These are phyloP conservation scores for Benincasa hispida DNA, from an alignment of 306 rosid genomes.

Conservation along the genomic window DNA sequence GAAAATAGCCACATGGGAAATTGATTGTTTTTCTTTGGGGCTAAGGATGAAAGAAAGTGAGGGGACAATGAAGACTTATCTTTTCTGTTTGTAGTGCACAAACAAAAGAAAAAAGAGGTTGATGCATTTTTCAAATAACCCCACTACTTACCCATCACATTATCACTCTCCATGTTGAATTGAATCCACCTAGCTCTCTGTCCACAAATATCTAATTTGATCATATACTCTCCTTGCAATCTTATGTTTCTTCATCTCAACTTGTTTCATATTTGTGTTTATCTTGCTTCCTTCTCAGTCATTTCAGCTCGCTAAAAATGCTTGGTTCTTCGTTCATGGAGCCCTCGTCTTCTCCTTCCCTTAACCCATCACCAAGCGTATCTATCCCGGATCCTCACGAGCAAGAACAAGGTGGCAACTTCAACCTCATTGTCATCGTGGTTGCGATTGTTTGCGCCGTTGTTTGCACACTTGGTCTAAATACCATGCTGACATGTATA, in stretches of 20 bases:
- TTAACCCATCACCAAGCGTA: not conserved
- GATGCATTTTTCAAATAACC: constrained; percentile 32
- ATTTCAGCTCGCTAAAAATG: not conserved
- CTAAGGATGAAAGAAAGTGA: not conserved
- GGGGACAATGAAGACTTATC: constrained; percentile 11
- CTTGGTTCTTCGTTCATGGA: not conserved
- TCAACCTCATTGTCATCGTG: constrained; percentile 26
- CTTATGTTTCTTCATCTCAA: not conserved
- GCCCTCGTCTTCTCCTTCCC: not conserved
- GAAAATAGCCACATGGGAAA: constrained; percentile 1
- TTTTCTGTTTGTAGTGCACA: constrained; percentile 34
- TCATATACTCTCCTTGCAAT: not conserved
- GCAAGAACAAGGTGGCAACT: constrained; percentile 7
- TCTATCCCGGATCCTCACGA: constrained; percentile 6
- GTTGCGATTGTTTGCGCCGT: constrained; percentile 55
- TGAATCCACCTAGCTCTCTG: constrained; percentile 8
- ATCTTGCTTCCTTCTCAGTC: not conserved
- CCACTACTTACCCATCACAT: constrained; percentile 19
- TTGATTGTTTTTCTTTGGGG: not conserved
- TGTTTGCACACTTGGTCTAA: constrained; percentile 62
- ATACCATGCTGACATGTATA: constrained; percentile 48
- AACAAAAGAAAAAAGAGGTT: constrained; percentile 17
- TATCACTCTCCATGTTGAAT: not conserved
- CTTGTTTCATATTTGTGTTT: not conserved
- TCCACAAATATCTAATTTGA: not conserved